A percentile compares a stretch with the other conserved stretches of the same genome.
These are phyloP conservation scores for Trichosporon asahii DNA, from an alignment of 1,284 basidiomycete species.

Conservation along the genomic window DNA sequence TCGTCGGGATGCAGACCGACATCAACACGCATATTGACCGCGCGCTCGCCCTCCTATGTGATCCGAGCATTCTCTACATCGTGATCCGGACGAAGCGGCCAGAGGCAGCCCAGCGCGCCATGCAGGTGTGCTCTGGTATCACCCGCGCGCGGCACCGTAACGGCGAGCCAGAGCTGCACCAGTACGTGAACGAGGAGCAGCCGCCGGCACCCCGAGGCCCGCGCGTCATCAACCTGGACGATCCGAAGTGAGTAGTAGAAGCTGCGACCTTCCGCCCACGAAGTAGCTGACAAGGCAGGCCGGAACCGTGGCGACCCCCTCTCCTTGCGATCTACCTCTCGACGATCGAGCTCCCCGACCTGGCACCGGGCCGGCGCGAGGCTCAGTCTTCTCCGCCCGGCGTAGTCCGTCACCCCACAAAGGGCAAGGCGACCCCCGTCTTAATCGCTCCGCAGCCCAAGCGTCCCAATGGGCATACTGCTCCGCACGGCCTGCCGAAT, in stretches of 20 bases:
- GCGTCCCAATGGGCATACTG: not conserved
- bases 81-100: slow-evolving; percentile 41
- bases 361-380: slow-evolving; percentile 23
- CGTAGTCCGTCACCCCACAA: not conserved
- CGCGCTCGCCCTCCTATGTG: slow-evolving; percentile 37
- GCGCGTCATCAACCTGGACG: slow-evolving; percentile 47
- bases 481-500: not conserved
- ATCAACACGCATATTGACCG: slow-evolving; percentile 36
- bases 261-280: too few relatives aligned
- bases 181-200: slow-evolving; percentile 48
- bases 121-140: slow-evolving; percentile 45
- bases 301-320: slow-evolving; percentile 34
- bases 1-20: slow-evolving; percentile 38
- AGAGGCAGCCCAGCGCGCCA: slow-evolving; percentile 38
- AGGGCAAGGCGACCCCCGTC: not conserved
- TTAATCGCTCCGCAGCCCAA: not conserved
- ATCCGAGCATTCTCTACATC: slow-evolving; percentile 42
- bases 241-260: slow-evolving; percentile 19
- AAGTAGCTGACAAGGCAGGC: not conserved
- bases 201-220: slow-evolving; percentile 26
- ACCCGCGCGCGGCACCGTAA: slow-evolving; percentile 45
- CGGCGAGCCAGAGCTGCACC: slow-evolving; percentile 41
- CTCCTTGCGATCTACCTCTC: slow-evolving; percentile 49
- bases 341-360: slow-evolving; percentile 49
- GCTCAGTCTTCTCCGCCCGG: not conserved